Base-by-base conservation (phyloP, 2,329 filamentous ascomycete species). In the Ophidiomyces ophidiicola region DNA sequence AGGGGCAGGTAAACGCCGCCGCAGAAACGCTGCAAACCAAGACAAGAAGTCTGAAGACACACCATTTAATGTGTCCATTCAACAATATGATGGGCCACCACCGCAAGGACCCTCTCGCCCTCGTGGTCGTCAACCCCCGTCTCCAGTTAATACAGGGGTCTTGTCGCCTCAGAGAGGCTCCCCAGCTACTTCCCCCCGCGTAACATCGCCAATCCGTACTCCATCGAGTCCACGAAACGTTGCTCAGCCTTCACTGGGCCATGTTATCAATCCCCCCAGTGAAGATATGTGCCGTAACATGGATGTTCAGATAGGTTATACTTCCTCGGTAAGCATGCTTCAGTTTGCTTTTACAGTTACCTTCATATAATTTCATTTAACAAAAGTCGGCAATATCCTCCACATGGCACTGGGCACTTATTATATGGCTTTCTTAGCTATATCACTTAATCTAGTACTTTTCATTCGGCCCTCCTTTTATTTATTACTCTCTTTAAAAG, bases 231-330 rank as follows among this genome's bases (percentile, higher is more conserved):
- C 28, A 11, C 10, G 14, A 32, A 39, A n/a, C 14, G 14, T 18
- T 26, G 24, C 26, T 12, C 5, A 41, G 21, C 10, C 26, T 29
- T 12, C 19, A 10, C 10, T 31, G 21, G 17, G n/a, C 8, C 33
- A 30, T 11, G 20, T 28, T 10, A 26, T 31, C 10, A 28, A 38
- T 18, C 45, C 45, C 6, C 28, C 38, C 12, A 35, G 35, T 3
- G 45, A 47, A 6, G 45, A 45, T 29, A 43, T 47, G 36, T 44
- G 39, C 32, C 42, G 39, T n/a, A 41, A 45, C 24, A 21, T 45
- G 10, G 45, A 46, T 24, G 6, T 44, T 8, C 33, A n/a, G 24
- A 4, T n/a, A 2, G n/a, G 10, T 10, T 39, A 24, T 28, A 25
- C 20, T 28, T 28, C 29, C 26, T 25, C 20, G 12, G 37, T 39